These are phyloP conservation scores for Neofusicoccum sp. DNA, from an alignment of 2,329 filamentous ascomycete species.

Conservation along the genomic window DNA sequence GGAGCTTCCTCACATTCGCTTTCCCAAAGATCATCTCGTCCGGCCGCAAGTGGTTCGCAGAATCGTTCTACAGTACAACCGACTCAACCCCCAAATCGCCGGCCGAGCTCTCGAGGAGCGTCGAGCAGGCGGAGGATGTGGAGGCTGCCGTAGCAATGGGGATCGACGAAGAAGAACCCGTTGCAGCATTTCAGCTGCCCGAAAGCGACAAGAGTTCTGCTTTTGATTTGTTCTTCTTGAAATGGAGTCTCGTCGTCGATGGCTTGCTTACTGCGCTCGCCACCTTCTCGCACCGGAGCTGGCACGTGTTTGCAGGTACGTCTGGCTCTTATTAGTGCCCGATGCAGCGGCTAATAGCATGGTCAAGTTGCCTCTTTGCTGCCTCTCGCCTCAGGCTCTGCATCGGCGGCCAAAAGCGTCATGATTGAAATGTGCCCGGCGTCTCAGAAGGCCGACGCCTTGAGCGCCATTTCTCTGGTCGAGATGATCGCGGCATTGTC, in stretches of 20 bases:
- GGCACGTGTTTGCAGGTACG: constrained; percentile 70
- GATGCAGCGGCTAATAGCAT: no score
- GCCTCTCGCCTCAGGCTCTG: constrained; percentile 67
- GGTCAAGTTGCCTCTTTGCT: constrained; percentile 63
- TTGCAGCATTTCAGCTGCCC: constrained; percentile 28
- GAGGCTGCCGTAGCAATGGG: constrained; percentile 46
- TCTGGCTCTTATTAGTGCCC: no score
- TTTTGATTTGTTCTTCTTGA: constrained; percentile 67
- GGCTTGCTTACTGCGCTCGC: constrained; percentile 62
- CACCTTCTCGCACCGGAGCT: constrained; percentile 60
- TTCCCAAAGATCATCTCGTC: constrained; percentile 46
- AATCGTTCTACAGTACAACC: constrained; percentile 46
- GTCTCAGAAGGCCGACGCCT: constrained; percentile 61
- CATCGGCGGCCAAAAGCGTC: constrained; percentile 68
- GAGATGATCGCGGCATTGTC: constrained; percentile 66
- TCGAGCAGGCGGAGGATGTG: constrained; percentile 30
- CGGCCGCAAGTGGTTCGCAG: constrained; percentile 43
- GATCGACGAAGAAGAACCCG: constrained; percentile 52
- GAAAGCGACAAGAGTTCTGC: constrained; percentile 50
- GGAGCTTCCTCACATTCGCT: constrained; percentile 43
- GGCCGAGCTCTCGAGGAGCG: constrained; percentile 24
- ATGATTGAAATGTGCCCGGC: constrained; percentile 68
- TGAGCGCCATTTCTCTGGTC: constrained; percentile 67
- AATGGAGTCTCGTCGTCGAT: constrained; percentile 65
- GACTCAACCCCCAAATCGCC: constrained; percentile 19